Base-by-base conservation (phyloP, 2,329 filamentous ascomycete species). In the Aureobasidium musti region DNA sequence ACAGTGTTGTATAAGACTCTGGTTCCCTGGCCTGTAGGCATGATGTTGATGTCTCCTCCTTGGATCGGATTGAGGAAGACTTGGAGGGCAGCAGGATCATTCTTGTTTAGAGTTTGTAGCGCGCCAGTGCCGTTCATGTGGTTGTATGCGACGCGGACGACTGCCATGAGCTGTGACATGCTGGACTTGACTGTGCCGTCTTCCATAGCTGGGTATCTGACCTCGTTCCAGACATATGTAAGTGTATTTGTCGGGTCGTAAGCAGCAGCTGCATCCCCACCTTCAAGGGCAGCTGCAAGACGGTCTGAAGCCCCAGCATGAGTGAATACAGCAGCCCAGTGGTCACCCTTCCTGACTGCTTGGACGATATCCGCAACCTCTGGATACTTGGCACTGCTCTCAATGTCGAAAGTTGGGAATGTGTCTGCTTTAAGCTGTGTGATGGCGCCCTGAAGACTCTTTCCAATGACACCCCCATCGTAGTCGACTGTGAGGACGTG, bases 1-100 rank as follows among this genome's bases (percentile, higher is more conserved):
- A 81, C 70, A 0, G 79, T 82, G 68, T 82, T 82, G 71, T 81
- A 81, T 61, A 82, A 74, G 0, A 80, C 70, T 1, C 79, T 72
- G 1, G 79, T 75, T 3, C 79, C 79, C 68, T 82, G 79, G 0
- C 72, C 65, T 0, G 80, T 81, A 0, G 76, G 72, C 64, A 80
- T 76, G 63, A 82, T 74, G 69, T 82, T 78, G 54, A 75, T 68
- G 2, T 70, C 72, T 5, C 70, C 67, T 5, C 79, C 69, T 8
- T 69, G 67, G 73, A 80, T 81, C 1, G 81, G 80, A 43, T 79
- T 70, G 1, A 78, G 71, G 28, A 80, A 75, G 3, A 73, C 73
- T 17, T 76, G 72, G 6, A 81, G 60, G 4, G 76, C 76, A 1
- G 72, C 72, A 4, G 72, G 59, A 65, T 77, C 72, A 1, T 73